These are phyloP conservation scores for Hortiboletus campestris DNA, from an alignment of 768 basidiomycete genomes.

Conservation along the genomic window DNA sequence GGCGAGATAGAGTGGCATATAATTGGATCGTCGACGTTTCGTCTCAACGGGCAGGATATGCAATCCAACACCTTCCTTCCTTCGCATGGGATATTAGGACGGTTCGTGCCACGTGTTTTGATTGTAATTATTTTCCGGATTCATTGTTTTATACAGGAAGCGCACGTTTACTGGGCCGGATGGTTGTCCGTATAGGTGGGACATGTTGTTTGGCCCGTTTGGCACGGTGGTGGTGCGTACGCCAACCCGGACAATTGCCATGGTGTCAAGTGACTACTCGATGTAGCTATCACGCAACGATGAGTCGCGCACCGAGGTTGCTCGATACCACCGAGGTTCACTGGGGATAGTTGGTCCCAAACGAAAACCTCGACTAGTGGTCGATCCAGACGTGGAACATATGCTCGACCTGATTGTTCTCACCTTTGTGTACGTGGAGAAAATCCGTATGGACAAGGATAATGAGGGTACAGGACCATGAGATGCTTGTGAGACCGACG, in stretches of 20 bases:
- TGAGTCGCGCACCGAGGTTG: conserved; percentile 9
- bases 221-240: conserved; percentile 15
- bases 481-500: conserved; percentile 1
- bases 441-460: conserved; percentile 28
- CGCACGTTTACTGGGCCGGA: conserved; percentile 35
- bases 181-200: conserved; percentile 35
- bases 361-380: conserved; percentile 16
- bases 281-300: conserved; percentile 23
- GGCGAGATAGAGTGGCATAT: conserved; percentile 37
- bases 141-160: conserved; percentile 8
- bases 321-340: conserved; percentile 19
- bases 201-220: conserved; percentile 9
- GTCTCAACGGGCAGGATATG: conserved; percentile 27
- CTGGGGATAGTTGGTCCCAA: conserved; percentile 21
- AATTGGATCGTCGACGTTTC: conserved; percentile 30
- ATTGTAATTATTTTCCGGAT: neutral
- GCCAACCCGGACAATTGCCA: neutral
- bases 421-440: conserved; percentile 35
- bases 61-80: conserved; percentile 27
- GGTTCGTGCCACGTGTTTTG: conserved; percentile 14
- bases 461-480: neutral
- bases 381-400: conserved; percentile 18
- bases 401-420: conserved; percentile 30
- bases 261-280: neutral
- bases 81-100: conserved; percentile 18